Evolutionary conservation across 768 basidiomycete species (phyloP), one percentile per base, ranked within the genome.

Genomic region (Kwoniella dendrophila): DNA sequence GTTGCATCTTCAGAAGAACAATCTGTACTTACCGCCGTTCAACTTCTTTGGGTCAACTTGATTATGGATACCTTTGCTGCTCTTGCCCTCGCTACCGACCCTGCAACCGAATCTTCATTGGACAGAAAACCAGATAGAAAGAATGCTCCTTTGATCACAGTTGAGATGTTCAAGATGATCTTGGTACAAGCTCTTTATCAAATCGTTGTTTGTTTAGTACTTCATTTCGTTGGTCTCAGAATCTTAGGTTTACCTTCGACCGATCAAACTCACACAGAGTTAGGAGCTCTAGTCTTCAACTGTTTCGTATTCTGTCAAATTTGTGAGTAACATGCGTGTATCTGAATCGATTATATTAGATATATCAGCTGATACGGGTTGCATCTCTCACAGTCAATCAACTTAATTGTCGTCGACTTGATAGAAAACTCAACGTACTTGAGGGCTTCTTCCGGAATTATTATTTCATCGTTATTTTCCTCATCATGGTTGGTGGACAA

Each of bases 231-330:
- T 26, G 93, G 94, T 14, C 70, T 82, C 20, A 58, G 77, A 29
- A 95, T 98, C 59, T 85, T 97, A 40, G 85, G 69, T 7, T 44
- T 76, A 47, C 32, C 30, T 36, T n/a, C 60, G 26, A 73, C 85
- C 22, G 63, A 68, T 34, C 50, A 59, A 38, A 63, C 55, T 32
- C 63, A 69, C 49, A 52, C 64, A 24, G 78, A 87, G 36, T 83
- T 94, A 24, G 86, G 88, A 72, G 93, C 95, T 0, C 82, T 98
- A 18, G 91, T 97, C 32, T 99, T 99, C 86, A 99, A 98, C 72
- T 85, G 87, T n/a, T 99, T 97, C 72, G 95, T 98, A 50, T 97
- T 97, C 76, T 90, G 91, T 29, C 96, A 98, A 79, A 93, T 99
- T 69, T 93, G 71, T 74, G 36, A 57, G 74, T 66, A 3, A 20